Evolutionary conservation across 176 grass and related monocot species (phyloP).

Genomic region (Echinochloa phyllopogon): DNA sequence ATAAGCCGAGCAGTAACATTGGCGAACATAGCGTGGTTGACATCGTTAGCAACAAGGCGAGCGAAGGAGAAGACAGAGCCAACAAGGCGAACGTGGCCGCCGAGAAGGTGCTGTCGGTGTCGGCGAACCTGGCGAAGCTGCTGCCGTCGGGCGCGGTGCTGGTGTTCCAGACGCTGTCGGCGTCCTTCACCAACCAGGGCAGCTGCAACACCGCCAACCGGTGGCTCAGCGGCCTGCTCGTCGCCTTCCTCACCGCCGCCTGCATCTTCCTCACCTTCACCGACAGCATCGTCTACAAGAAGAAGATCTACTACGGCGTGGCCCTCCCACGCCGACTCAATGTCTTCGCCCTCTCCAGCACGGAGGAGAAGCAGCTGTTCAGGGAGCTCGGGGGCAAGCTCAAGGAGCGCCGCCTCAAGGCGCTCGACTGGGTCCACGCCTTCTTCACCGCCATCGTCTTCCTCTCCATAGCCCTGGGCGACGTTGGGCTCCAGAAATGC

Average conservation of each 20-base stretch:
- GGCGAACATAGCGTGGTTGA: too few species aligned
- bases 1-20: too few species aligned
- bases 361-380: neutral
- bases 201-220: neutral
- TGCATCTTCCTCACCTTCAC: slow-evolving; percentile 28
- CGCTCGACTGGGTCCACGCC: neutral
- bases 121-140: slow-evolving; percentile 15
- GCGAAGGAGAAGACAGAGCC: too few species aligned
- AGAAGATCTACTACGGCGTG: neutral
- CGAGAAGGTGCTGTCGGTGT: slow-evolving; percentile 1
- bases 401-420: neutral
- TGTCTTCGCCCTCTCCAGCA: neutral
- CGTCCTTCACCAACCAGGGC: slow-evolving; percentile 21
- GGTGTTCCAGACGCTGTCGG: slow-evolving; percentile 11
- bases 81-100: neutral
- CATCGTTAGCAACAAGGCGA: too few species aligned
- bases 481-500: slow-evolving; percentile 3
- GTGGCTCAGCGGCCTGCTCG: neutral
- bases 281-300: neutral
- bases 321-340: neutral
- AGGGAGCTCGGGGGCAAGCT: neutral
- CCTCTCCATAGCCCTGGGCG: slow-evolving; percentile 1
- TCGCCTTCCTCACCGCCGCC: slow-evolving; percentile 5
- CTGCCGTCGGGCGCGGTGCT: slow-evolving; percentile 9
- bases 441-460: slow-evolving; percentile 17